These are phyloP conservation scores for Basidiobolus meristosporus DNA, from an alignment of 371 early-diverging fungal genomes.

Conservation along the genomic window DNA sequence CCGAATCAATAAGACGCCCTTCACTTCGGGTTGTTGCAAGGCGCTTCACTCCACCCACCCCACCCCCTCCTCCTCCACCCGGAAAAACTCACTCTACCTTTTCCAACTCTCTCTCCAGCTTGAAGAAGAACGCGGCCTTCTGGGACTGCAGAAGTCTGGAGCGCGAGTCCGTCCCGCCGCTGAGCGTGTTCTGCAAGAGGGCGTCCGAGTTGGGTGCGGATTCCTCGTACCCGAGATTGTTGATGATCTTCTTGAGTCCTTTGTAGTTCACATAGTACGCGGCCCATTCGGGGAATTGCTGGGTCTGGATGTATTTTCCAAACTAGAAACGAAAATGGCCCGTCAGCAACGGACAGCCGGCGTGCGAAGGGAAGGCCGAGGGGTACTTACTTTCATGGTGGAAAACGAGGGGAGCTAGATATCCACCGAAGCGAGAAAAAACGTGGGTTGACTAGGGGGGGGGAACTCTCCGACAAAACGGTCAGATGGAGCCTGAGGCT, in stretches of 20 bases:
- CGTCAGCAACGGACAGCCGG: no score
- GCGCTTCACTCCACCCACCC: no score
- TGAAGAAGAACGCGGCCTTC: conserved; percentile 66
- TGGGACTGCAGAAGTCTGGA: conserved; percentile 32
- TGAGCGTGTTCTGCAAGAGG: background rate
- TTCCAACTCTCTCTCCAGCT: conserved; percentile 65
- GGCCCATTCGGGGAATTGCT: conserved; percentile 80
- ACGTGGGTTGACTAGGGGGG: no score
- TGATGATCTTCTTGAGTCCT: conserved; percentile 88
- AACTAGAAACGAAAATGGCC: conserved; percentile 44
- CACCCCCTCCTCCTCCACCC: no score
- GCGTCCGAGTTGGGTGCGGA: background rate
- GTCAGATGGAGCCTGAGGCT: no score
- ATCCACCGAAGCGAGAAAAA: no score
- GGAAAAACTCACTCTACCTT: conserved; percentile 37
- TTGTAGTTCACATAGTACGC: conserved; percentile 86
- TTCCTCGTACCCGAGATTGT: background rate
- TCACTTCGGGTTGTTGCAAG: no score
- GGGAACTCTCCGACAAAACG: no score
- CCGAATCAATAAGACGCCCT: no score
- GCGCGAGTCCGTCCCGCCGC: background rate
- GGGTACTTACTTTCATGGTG: no score
- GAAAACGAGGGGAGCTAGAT: no score
- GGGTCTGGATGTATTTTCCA: conserved; percentile 88
- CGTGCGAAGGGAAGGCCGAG: no score